Base-by-base conservation (phyloP, 2,329 filamentous ascomycete genomes). In the Phyllosticta ampelicida region DNA sequence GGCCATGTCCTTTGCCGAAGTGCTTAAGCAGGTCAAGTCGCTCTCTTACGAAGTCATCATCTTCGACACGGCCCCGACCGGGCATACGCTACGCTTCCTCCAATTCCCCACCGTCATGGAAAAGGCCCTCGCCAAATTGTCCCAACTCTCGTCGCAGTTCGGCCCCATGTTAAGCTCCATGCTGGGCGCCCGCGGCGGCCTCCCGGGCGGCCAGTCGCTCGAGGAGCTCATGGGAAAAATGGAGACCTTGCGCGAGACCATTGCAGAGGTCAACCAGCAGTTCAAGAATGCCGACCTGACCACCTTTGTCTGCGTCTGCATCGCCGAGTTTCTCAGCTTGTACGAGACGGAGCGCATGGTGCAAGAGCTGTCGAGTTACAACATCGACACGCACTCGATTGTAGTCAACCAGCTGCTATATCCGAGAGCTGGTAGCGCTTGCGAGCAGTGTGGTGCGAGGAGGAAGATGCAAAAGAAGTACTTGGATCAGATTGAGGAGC, bases 301-400 rank as follows among this genome's bases (percentile, higher is more conserved):
- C 20, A 99, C 94, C 0, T 99, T 99, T 69, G 90, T 99, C 56
- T 97, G 94, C 72, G 94, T 99, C 61, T 96, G 94, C 74, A 99
- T 99, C 72, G 89, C 94, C 56, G 94, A 99, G 75, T 99, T 99
- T 77, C 75, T 99, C 66, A 91, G 86, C 44, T 80, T 99, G 55
- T 99, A 99, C 77, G 94, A 99, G 80, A 99, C 94, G 62, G 94
- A 99, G 79, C 88, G 94, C 67, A 97, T 99, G 94, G 97, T 99
- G 67, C 94, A 99, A 79, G 94, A 99, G 78, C 80, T 99, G 61
- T 86, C 90, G 53, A 87, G 83, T 71, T 99, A 96, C 76, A 80
- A 86, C 68, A 99, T 99, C 71, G 94, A 99, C 73, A 96, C 92
- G 6, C 94, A 97, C 77, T 85, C 87, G 70, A 97, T 99, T 71